These are phyloP conservation scores for Pleochaeta shiraiana DNA, from an alignment of 2,329 filamentous ascomycete genomes.

Conservation along the genomic window DNA sequence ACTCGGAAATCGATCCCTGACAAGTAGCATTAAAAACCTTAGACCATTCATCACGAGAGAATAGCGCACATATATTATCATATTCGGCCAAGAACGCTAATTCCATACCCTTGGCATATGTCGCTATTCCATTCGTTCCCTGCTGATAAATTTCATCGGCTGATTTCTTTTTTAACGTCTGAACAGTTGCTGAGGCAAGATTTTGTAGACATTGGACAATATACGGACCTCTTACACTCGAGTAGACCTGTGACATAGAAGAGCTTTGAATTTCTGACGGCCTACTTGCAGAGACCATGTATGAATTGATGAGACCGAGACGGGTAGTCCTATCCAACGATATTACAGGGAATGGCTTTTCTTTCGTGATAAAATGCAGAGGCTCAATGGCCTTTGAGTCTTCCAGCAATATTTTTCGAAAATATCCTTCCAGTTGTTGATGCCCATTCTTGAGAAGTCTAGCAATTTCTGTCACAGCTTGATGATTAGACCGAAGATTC, in stretches of 20 bases:
- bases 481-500: constrained; percentile 83
- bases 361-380: constrained; percentile 79
- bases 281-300: constrained; percentile 41
- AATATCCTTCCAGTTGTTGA: constrained; percentile 63
- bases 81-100: constrained; percentile 75
- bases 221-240: constrained; percentile 70
- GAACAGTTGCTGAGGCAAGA: constrained; percentile 65
- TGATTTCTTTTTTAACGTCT: constrained; percentile 57
- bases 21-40: constrained; percentile 60
- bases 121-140: constrained; percentile 78
- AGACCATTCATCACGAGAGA: constrained; percentile 67
- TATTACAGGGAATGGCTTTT: constrained; percentile 62
- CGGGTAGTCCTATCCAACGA: constrained; percentile 54
- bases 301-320: constrained; percentile 57
- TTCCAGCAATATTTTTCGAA: constrained; percentile 57
- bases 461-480: constrained; percentile 61
- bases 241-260: constrained; percentile 61
- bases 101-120: constrained; percentile 73
- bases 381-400: constrained; percentile 69
- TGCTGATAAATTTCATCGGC: constrained; percentile 67
- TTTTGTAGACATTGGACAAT: constrained; percentile 66
- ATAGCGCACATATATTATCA: constrained; percentile 74
- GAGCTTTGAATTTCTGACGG: constrained; percentile 29
- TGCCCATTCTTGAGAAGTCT: constrained; percentile 60
- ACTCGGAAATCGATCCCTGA: constrained; percentile 54